Conservation (phyloP, 2,329 filamentous ascomycete genomes). For the Chalaropsis ovoidea region DNA sequence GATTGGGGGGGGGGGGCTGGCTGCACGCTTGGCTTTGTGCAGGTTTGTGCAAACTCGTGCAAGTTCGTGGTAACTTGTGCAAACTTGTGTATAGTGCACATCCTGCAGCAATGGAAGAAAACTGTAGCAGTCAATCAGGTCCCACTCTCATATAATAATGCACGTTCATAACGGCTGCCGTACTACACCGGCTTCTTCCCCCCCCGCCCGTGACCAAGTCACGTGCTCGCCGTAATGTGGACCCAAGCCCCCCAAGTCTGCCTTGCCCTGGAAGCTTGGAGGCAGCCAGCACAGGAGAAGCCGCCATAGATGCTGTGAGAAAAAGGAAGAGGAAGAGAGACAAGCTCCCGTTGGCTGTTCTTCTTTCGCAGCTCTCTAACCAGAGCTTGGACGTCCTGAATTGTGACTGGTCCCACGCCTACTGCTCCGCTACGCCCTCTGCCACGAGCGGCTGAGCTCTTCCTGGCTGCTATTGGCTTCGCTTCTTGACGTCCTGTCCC, state of each 20-base stretch:
- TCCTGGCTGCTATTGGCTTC: neutral
- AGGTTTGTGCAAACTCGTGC: neutral
- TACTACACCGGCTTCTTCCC: neutral
- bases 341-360: neutral
- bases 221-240: neutral
- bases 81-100: neutral
- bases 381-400: neutral
- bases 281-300: neutral
- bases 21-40: constrained; percentile 1
- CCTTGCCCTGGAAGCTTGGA: too few relatives aligned
- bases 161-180: neutral
- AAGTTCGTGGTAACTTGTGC: too few relatives aligned
- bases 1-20: neutral
- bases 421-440: neutral
- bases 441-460: neutral
- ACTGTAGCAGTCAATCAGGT: neutral
- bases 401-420: constrained; percentile 2
- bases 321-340: neutral
- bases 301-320: neutral
- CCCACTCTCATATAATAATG: too few relatives aligned
- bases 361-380: neutral
- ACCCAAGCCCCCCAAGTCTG: too few relatives aligned
- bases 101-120: neutral
- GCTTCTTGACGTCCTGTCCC: neutral
- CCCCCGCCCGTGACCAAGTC: neutral